Base-by-base conservation (phyloP, 1,139 yeast species). In the Yamadazyma blattariae region DNA sequence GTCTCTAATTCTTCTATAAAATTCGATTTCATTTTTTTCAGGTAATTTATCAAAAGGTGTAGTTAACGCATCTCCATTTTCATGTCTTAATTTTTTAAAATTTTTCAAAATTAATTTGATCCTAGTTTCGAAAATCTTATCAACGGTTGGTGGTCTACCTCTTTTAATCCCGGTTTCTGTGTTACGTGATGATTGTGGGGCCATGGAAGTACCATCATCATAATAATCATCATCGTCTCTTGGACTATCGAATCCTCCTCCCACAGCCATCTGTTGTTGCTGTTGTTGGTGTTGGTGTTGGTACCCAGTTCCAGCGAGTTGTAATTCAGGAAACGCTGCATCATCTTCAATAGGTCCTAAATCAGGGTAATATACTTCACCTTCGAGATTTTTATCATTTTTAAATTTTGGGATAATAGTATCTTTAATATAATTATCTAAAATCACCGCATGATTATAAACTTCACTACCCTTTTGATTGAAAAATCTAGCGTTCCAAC, bases 131-230 rank as follows among this genome's bases (percentile, higher is more conserved):
- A 84, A 90, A 4, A 97, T 97, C 50, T 85, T 81, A 58, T 90
- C 97, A 38, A 90, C 94, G 36, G 90, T 86, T 1, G 97, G 97
- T 7, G 97, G 97, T 52, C 97, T 77, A 28, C 97, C 97, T 52
- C 97, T 73, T 57, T 87, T 81, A 35, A 79, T 78, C 45, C 89
- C 83, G 36, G 77, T 71, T 42, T 79, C 85, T 16, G 45, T 39
- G 16, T 13, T 22, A 9, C 33, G 29, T n/a, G n/a, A n/a, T n/a
- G n/a, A n/a, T n/a, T n/a, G n/a, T n/a, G n/a, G n/a, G 28, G 34
- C 16, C 32, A 35, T 21, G 31, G 28, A 8, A 10, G 17, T 23
- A n/a, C 13, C n/a, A 12, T 63, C 67, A 13, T 61, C 70, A 3
- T 57, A 60, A n/a, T 57, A 59, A 27, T 64, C 70, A 7, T 67